Evolutionary conservation across 176 grass and related monocot species (phyloP), one percentile per base, ranked within the genome.

Genomic region (Cenchrus americanus): DNA sequence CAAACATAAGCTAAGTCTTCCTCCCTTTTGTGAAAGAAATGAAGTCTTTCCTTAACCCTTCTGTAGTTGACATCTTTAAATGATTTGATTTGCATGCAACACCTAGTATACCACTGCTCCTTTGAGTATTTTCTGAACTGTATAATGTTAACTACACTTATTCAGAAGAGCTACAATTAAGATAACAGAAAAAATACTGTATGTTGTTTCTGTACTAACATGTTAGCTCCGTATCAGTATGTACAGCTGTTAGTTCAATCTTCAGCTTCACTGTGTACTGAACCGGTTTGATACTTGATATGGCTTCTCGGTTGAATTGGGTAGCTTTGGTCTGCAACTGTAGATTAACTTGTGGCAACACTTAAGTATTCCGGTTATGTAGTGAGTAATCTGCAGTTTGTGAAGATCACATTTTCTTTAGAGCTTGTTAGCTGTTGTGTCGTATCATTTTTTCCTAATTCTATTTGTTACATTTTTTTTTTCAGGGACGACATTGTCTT

Each of bases 401-500:
- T n/a, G 55, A 77, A 63, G 21, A 21, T 26, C 82, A 12, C n/a
- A 66, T 72, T 42, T 78, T 58, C 49, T 73, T 40, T 80, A 69
- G 50, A 57, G 43, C n/a, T 62, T 84, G 19, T 42, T 44, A 26
- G 49, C 26, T 52, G 27, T 69, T 71, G 4, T 47, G 4, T 80
- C n/a, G 60, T 22, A 8, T 51, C 3, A 7, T 55, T 69, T 44
- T 5, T 66, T 55, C 21, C 69, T 82, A 69, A 78, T 69, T 87
- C 14, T 0, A 41, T 83, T 8, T 86, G 19, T 77, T 87, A 50
- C 70, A 85, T 10, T 77, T 78, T 81, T 78, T 81, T 50, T 73
- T 84, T 73, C 87, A 99, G 96, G 88, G 96, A 99, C 73, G 96
- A 99, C 85, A 87, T 99, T 71, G 91, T 96, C 80, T 96, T 99